Percentiles rank a stretch among this genome's conserved stretches.
Evolutionary conservation across 257 asterid species (phyloP).

Genomic region (Nyctanthes arbortristis): DNA sequence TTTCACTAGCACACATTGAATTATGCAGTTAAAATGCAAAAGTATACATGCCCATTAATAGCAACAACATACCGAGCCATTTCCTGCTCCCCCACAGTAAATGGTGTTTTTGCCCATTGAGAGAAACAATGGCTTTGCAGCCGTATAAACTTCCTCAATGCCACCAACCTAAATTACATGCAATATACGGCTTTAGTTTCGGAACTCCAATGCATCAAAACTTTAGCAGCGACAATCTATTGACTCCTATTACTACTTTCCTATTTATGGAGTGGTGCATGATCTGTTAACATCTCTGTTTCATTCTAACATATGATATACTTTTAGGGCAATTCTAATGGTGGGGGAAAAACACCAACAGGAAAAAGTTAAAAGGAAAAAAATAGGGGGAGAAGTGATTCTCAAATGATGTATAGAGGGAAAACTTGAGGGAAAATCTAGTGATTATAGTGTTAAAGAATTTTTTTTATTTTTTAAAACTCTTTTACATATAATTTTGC

Average conservation of each 20-base stretch:
- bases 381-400: too few species aligned
- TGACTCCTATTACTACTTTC: background rate
- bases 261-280: background rate
- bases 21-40: constrained; percentile 8
- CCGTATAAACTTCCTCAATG: constrained; percentile 67
- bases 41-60: background rate
- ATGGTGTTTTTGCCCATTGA: constrained; percentile 87
- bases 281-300: too few species aligned
- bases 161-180: constrained; percentile 80
- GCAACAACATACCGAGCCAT: constrained; percentile 83
- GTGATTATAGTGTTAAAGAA: too few species aligned
- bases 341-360: too few species aligned
- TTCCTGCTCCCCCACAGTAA: constrained; percentile 98
- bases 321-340: too few species aligned
- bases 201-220: constrained; percentile 4
- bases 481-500: too few species aligned
- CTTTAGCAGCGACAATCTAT: constrained; percentile 1
- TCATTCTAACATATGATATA: too few species aligned
- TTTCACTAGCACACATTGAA: background rate
- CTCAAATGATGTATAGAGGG: too few species aligned
- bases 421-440: too few species aligned
- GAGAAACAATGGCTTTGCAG: constrained; percentile 75
- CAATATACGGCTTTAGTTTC: constrained; percentile 20
- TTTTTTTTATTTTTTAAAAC: too few species aligned
- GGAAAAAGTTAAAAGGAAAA: too few species aligned